Evolutionary conservation across 768 basidiomycete species (phyloP).

Genomic region (Dacryopinax primogenitus): DNA sequence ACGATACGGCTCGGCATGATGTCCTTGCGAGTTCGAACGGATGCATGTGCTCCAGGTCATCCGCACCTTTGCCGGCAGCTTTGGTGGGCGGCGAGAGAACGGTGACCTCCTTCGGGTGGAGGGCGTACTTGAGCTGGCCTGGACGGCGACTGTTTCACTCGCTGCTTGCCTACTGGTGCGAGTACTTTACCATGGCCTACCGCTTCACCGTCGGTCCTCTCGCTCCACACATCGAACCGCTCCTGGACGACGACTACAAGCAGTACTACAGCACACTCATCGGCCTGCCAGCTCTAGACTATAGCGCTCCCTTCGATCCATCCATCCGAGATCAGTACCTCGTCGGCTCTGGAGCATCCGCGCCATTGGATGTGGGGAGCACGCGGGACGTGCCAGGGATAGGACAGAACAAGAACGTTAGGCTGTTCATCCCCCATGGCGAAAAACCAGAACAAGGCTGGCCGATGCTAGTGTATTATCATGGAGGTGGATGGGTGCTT

Average conservation of each 20-base stretch:
- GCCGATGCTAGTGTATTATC: slow-evolving; percentile 62
- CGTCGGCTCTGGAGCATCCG: slow-evolving; percentile 39
- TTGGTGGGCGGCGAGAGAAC: no score
- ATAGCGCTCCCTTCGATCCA: slow-evolving; percentile 52
- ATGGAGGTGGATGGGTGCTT: slow-evolving; percentile 44
- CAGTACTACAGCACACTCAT: slow-evolving; percentile 44
- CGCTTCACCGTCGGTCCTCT: slow-evolving; percentile 30
- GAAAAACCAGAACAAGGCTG: slow-evolving; percentile 41
- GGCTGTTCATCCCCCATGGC: slow-evolving; percentile 52
- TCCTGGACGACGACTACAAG: slow-evolving; percentile 55
- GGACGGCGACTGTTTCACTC: not conserved
- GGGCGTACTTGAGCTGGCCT: not conserved
- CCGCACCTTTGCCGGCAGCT: not conserved
- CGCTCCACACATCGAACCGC: slow-evolving; percentile 43
- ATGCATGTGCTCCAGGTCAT: not conserved
- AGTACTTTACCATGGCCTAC: slow-evolving; percentile 7
- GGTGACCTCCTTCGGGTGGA: no score
- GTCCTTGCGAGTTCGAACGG: no score
- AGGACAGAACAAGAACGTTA: slow-evolving; percentile 32
- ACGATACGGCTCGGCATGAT: no score
- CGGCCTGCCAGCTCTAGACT: slow-evolving; percentile 26
- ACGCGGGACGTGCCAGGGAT: slow-evolving; percentile 18
- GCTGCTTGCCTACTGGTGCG: not conserved
- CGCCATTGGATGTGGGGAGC: slow-evolving; percentile 41
- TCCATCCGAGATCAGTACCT: slow-evolving; percentile 33